phyloP scores from a whole-genome alignment of 2,329 filamentous ascomycete species.

The Colletotrichum eremochloae region DNA sequence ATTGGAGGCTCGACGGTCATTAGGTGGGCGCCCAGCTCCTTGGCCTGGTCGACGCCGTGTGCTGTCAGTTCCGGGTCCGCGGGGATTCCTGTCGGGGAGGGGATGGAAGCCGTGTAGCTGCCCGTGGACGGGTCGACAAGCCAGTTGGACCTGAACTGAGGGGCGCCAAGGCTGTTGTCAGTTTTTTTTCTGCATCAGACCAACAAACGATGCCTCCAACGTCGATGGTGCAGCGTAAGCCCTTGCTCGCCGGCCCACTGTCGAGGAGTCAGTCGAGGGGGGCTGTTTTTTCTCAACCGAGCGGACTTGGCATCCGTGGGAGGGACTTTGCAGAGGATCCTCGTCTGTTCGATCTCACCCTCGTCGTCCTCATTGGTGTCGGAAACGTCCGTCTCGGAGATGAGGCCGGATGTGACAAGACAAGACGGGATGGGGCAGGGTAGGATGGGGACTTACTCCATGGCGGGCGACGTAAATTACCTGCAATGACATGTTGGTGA shows the following conservation, averaged over 20 bases:
- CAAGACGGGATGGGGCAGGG: constrained; percentile 25
- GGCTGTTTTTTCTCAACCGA: neutral
- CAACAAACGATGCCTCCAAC: constrained; percentile 15
- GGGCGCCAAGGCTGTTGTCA: constrained; percentile 36
- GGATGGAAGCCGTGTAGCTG: constrained; percentile 78
- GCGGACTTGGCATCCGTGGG: neutral
- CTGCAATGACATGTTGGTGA: constrained; percentile 70
- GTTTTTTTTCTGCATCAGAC: constrained; percentile 13
- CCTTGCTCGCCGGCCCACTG: neutral
- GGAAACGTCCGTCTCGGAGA: constrained; percentile 34
- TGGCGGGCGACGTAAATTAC: constrained; percentile 82
- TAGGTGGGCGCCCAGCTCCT: constrained; percentile 79
- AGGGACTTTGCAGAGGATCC: neutral
- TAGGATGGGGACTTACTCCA: constrained; percentile 68
- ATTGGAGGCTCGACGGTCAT: constrained; percentile 73
- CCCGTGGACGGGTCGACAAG: constrained; percentile 85
- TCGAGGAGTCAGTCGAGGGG: neutral
- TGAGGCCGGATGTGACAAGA: constrained; percentile 31
- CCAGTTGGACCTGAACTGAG: constrained; percentile 91
- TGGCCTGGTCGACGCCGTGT: constrained; percentile 86
- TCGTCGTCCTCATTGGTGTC: neutral
- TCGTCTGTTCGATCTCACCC: neutral
- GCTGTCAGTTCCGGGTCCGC: constrained; percentile 89
- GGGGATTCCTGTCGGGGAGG: constrained; percentile 87
- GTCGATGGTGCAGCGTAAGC: neutral